A percentile compares a stretch with the other conserved stretches of the same genome.
Conservation (phyloP, 169 alveolate genomes). For the Cryptosporidium felis region DNA sequence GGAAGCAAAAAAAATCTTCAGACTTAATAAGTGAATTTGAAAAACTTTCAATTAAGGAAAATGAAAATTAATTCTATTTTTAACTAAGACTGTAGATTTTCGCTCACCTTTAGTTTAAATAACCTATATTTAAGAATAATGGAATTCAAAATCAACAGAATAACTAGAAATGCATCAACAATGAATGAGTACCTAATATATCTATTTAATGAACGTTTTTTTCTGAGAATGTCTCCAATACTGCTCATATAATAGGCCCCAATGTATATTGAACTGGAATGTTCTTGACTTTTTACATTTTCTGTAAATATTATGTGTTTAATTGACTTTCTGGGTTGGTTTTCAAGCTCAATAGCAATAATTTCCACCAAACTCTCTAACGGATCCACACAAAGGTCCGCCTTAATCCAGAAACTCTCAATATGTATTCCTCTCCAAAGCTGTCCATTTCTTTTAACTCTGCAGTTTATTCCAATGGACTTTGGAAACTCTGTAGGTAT, state of each 20-base stretch:
- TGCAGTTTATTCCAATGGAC: conserved; percentile 48
- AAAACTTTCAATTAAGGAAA: conserved; percentile 39
- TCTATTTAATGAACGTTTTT: background rate
- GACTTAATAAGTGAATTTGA: background rate
- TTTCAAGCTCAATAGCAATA: background rate
- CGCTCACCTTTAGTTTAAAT: background rate
- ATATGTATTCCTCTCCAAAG: background rate
- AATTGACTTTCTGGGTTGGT: background rate
- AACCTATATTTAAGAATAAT: conserved; percentile 28
- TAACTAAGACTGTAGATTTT: background rate
- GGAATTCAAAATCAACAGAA: background rate
- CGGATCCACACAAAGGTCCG: conserved; percentile 4
- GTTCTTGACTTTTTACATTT: background rate
- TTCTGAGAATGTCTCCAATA: background rate
- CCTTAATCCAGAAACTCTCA: conserved; percentile 11
- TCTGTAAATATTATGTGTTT: background rate
- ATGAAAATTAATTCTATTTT: background rate
- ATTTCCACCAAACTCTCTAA: background rate
- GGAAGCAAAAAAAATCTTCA: conserved; percentile 10
- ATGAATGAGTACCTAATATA: conserved; percentile 8
- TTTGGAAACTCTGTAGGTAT: background rate
- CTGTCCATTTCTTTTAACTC: background rate
- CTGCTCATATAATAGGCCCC: conserved; percentile 48
- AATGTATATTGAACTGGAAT: background rate
- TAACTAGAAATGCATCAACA: conserved; percentile 14